A percentile compares a stretch with the other conserved stretches of the same genome.
Conservation (phyloP, 2,329 filamentous ascomycete genomes). For the Diaporthe vaccinii region DNA sequence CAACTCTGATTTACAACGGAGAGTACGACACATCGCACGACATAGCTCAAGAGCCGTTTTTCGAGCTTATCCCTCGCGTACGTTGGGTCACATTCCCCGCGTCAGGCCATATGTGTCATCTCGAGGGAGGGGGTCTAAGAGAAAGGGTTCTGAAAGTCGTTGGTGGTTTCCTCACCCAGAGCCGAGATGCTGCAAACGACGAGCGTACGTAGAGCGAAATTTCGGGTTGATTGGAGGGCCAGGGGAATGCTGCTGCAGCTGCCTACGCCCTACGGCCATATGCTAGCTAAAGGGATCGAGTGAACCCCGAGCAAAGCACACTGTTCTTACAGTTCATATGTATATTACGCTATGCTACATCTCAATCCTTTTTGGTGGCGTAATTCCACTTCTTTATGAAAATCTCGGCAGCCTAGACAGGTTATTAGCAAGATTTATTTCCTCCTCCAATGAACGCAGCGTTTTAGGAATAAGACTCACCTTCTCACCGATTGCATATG, state of each 20-base stretch:
- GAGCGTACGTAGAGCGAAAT: no score
- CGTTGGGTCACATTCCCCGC: conserved; percentile 1
- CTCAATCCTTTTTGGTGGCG: background rate
- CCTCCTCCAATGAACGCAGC: background rate
- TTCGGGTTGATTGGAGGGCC: no score
- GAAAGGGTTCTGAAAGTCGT: conserved; percentile 24
- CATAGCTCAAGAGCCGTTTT: conserved; percentile 33
- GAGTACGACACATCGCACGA: conserved; percentile 47
- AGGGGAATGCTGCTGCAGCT: no score
- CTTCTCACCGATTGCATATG: conserved; percentile 21
- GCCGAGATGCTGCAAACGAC: background rate
- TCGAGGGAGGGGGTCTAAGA: background rate
- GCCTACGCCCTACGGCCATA: no score
- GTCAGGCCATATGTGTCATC: conserved; percentile 17
- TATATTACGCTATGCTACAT: background rate
- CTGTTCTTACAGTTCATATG: no score
- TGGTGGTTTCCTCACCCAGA: background rate
- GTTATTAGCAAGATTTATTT: background rate
- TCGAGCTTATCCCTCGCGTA: conserved; percentile 7
- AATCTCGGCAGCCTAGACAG: conserved; percentile 7
- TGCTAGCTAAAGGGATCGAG: no score
- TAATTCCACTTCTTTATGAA: conserved; percentile 3
- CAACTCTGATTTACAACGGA: conserved; percentile 46
- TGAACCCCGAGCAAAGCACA: no score
- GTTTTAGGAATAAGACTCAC: background rate